phyloP scores from a whole-genome alignment of 768 basidiomycete genomes.

The Rhodotorula diobovata region DNA sequence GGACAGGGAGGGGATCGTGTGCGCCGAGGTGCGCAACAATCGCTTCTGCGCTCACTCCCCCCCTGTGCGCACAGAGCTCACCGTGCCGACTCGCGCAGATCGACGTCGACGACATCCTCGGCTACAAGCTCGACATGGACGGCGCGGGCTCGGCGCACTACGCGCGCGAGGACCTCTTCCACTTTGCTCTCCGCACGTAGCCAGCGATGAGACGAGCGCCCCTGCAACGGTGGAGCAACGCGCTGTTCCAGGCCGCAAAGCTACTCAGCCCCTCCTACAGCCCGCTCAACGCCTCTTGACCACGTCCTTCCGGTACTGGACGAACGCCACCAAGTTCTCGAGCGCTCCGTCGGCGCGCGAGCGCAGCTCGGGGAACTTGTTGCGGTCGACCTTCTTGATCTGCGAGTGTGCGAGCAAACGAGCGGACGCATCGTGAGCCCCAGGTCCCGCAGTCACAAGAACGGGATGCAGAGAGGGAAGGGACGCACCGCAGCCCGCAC shows the following conservation, averaged over 20 bases:
- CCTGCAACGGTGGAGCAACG: no score
- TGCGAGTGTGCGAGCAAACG: slow-evolving; percentile 19
- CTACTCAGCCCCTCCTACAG: no score
- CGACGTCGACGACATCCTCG: slow-evolving; percentile 57
- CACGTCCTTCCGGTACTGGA: slow-evolving; percentile 47
- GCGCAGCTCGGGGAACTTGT: slow-evolving; percentile 48
- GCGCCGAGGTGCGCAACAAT: slow-evolving; percentile 40
- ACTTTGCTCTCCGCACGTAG: neutral
- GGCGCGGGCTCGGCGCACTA: slow-evolving; percentile 57
- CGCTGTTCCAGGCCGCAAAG: no score
- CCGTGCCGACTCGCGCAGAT: slow-evolving; percentile 51
- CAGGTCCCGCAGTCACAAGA: neutral
- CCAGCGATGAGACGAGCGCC: neutral
- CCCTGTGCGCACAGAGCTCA: neutral
- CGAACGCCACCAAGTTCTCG: slow-evolving; percentile 50
- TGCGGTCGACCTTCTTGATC: slow-evolving; percentile 49
- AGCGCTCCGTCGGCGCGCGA: slow-evolving; percentile 49
- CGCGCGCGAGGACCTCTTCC: slow-evolving; percentile 50
- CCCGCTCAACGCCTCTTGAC: neutral
- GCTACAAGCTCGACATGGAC: slow-evolving; percentile 64
- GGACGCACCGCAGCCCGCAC: slow-evolving; percentile 48
- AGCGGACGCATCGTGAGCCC: no score
- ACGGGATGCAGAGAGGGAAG: neutral
- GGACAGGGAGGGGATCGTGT: slow-evolving; percentile 55
- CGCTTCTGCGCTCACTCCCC: no score